A percentile compares a stretch with the other conserved stretches of the same genome.
Conservation (phyloP, 805 yeast species). For the Pichia rugopelliculosa region DNA sequence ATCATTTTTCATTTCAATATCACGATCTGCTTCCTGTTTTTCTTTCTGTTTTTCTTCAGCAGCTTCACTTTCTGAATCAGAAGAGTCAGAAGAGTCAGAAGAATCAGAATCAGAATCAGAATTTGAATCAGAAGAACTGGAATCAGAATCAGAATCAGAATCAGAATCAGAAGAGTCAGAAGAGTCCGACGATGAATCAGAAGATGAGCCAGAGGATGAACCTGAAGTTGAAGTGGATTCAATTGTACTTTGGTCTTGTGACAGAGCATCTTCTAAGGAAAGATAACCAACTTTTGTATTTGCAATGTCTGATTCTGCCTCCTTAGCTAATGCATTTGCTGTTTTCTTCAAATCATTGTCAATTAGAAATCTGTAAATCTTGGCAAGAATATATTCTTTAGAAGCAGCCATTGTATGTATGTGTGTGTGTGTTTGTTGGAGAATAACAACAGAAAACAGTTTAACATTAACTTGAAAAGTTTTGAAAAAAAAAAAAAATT, state of each 20-base stretch:
- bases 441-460: background rate
- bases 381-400: slow-evolving; percentile 15
- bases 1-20: slow-evolving; percentile 15
- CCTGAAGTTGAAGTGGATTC: too few species aligned
- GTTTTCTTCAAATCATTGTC: slow-evolving; percentile 20
- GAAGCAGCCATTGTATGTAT: slow-evolving; percentile 13
- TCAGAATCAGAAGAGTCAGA: slow-evolving; percentile 18
- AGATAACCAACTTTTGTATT: slow-evolving; percentile 10
- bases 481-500: background rate
- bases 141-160: slow-evolving; percentile 5
- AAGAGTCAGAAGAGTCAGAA: slow-evolving; percentile 8
- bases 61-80: too few species aligned
- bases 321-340: slow-evolving; percentile 22
- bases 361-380: slow-evolving; percentile 20
- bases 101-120: slow-evolving; percentile 3
- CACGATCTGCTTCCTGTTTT: slow-evolving; percentile 10
- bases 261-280: background rate
- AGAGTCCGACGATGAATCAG: background rate
- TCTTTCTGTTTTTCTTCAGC: too few species aligned
- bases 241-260: background rate
- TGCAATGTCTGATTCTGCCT: background rate
- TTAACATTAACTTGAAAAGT: background rate
- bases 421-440: background rate
- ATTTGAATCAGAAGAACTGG: background rate
- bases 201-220: background rate